Percentiles rank a stretch among this genome's conserved stretches.
Conservation (phyloP, 305 asterid species). For the Fraxinus platypoda region DNA sequence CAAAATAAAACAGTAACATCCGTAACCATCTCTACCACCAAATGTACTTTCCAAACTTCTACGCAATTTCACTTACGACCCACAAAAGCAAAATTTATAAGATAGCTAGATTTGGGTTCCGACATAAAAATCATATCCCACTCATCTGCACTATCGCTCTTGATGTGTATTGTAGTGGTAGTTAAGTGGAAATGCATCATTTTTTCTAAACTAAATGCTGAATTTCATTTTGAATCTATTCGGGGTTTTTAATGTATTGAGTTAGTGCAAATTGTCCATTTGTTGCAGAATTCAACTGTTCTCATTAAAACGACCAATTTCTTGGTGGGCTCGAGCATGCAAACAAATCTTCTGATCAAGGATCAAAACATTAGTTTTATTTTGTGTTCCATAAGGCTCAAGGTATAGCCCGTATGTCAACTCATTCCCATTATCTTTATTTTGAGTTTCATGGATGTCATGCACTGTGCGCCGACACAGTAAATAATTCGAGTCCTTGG, state of each 20-base stretch:
- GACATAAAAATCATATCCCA: not conserved
- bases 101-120: not conserved
- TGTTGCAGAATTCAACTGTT: conserved; percentile 59
- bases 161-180: not conserved
- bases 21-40: too few relatives aligned
- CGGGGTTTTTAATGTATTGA: not conserved
- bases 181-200: not conserved
- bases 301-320: conserved; percentile 51
- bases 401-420: not conserved
- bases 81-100: not conserved
- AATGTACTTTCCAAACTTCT: too few relatives aligned
- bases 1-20: not conserved
- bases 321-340: conserved; percentile 64
- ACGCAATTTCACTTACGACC: too few relatives aligned
- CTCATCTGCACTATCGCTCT: not conserved
- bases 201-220: too few relatives aligned
- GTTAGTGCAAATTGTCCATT: conserved; percentile 15
- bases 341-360: conserved; percentile 60
- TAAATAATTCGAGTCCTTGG: conserved; percentile 16
- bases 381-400: conserved; percentile 56
- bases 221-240: too few relatives aligned
- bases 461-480: conserved; percentile 1
- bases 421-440: conserved; percentile 29
- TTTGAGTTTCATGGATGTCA: not conserved
- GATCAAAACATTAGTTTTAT: conserved; percentile 50